phyloP scores from a whole-genome alignment of 2,329 filamentous ascomycete genomes.

The Botrytis elliptica region DNA sequence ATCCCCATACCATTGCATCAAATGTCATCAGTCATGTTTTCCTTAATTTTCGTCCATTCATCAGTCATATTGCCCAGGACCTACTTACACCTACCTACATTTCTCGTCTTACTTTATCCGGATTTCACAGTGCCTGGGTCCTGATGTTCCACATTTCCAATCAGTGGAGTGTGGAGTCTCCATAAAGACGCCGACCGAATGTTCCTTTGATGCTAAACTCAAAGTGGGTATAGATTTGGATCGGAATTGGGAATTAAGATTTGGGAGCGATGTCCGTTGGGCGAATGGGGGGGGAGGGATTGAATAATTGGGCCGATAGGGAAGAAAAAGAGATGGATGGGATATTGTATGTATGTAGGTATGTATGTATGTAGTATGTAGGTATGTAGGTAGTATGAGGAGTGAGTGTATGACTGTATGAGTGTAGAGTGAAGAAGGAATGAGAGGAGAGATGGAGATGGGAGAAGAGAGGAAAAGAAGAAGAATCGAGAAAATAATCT shows the following conservation, averaged over 20 bases:
- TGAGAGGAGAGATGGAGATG: too few relatives aligned
- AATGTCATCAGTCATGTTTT: neutral
- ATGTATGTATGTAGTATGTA: neutral
- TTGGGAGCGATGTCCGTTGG: neutral
- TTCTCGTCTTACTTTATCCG: slow-evolving; percentile 6
- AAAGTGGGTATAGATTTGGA: neutral
- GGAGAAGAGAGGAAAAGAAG: too few relatives aligned
- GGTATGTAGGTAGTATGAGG: too few relatives aligned
- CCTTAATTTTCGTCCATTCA: neutral
- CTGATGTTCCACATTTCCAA: neutral
- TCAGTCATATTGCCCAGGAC: neutral
- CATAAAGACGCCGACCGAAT: slow-evolving; percentile 11
- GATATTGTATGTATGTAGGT: too few relatives aligned
- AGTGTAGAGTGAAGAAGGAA: too few relatives aligned
- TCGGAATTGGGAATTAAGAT: neutral
- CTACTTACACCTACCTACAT: neutral
- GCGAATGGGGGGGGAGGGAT: neutral
- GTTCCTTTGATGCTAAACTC: neutral
- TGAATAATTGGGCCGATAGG: neutral
- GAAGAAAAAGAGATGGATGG: neutral
- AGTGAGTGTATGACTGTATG: too few relatives aligned
- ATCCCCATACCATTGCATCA: neutral
- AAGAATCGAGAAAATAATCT: neutral
- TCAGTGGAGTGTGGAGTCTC: slow-evolving; percentile 14
- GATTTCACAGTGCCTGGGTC: neutral